These are phyloP conservation scores for Seiridium cupressi DNA, from an alignment of 2,329 filamentous ascomycete genomes.

Conservation along the genomic window DNA sequence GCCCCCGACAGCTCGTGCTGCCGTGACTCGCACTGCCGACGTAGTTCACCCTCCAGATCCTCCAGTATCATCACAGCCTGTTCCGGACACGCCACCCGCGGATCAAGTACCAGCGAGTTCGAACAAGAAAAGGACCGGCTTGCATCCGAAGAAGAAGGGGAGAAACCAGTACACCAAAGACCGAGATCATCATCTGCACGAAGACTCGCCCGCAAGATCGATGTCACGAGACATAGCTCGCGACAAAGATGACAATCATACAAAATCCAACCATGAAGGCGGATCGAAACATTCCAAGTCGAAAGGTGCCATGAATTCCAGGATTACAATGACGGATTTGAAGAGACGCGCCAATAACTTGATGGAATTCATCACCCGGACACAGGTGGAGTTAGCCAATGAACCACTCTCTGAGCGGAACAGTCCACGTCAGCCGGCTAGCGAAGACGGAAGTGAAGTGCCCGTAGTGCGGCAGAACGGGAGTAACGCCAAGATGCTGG, in stretches of 20 bases:
- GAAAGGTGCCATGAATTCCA: conserved; percentile 57
- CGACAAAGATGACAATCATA: conserved; percentile 45
- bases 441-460: conserved; percentile 30
- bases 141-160: conserved; percentile 67
- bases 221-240: conserved; percentile 45
- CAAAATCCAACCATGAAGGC: conserved; percentile 31
- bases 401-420: conserved; percentile 48
- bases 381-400: conserved; percentile 81
- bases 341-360: conserved; percentile 80
- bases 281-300: conserved; percentile 51
- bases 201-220: conserved; percentile 56
- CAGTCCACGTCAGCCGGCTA: conserved; percentile 38
- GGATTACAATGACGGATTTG: conserved; percentile 85
- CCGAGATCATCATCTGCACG: conserved; percentile 54
- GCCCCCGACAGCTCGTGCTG: conserved; percentile 44
- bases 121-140: conserved; percentile 56
- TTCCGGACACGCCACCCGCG: conserved; percentile 47
- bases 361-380: conserved; percentile 84
- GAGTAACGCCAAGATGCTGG: conserved; percentile 20
- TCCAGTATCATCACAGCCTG: conserved; percentile 43
- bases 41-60: conserved; percentile 35
- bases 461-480: conserved; percentile 34
- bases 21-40: conserved; percentile 29
- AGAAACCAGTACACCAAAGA: conserved; percentile 84
- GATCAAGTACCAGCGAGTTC: conserved; percentile 38